Evolutionary conservation across 306 rosid species (phyloP).

Genomic region (Cucurbita ficifolia): DNA sequence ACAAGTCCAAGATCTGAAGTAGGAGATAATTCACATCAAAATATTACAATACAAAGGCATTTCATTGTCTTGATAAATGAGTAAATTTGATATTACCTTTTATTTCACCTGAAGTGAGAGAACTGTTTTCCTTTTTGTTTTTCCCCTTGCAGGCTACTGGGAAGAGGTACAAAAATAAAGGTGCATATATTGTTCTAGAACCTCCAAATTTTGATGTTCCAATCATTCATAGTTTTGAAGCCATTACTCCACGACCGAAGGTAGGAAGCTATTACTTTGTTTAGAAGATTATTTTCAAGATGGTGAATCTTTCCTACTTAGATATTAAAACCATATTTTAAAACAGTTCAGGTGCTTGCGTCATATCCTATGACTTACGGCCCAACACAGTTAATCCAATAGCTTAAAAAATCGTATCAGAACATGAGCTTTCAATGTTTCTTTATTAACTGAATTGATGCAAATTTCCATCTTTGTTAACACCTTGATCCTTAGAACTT

Average conservation of each 20-base stretch:
- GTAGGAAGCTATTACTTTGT: constrained; percentile 16
- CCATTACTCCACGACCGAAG: constrained; percentile 71
- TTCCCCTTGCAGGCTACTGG: constrained; percentile 40
- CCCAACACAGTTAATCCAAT: neutral
- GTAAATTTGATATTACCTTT: neutral
- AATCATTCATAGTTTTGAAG: constrained; percentile 50
- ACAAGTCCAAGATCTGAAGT: no score
- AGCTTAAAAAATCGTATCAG: neutral
- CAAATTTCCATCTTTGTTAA: neutral
- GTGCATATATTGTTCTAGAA: constrained; percentile 64
- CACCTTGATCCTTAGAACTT: neutral
- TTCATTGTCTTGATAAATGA: neutral
- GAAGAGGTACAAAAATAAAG: constrained; percentile 61
- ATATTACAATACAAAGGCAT: neutral
- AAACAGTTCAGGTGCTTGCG: neutral
- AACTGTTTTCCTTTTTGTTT: neutral
- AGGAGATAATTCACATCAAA: no score
- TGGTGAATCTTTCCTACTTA: neutral
- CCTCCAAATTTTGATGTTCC: constrained; percentile 69
- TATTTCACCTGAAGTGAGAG: neutral
- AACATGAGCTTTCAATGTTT: neutral
- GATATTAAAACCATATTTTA: neutral
- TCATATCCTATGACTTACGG: neutral
- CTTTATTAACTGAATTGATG: neutral
- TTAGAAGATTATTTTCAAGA: neutral